Percentiles rank a stretch among this genome's conserved stretches.
Evolutionary conservation across 2,329 filamentous ascomycete genomes (phyloP).

Genomic region (Beauveria caledonica): DNA sequence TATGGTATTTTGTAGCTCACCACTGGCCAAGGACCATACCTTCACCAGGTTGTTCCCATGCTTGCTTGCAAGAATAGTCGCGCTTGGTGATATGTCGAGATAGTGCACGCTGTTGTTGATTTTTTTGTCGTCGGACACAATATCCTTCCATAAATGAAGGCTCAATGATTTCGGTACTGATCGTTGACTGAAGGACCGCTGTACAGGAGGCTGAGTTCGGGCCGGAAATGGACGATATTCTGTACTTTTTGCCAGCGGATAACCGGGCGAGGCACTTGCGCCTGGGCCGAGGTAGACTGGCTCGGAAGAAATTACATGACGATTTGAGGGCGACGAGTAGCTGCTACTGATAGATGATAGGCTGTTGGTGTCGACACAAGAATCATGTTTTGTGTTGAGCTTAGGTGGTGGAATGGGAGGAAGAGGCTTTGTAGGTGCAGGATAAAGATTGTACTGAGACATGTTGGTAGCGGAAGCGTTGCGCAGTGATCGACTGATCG

Average conservation of each 20-base stretch:
- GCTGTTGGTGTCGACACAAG: constrained; percentile 1
- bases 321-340: constrained; percentile 1
- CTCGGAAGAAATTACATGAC: background rate
- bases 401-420: constrained; percentile 7
- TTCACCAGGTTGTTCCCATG: constrained; percentile 67
- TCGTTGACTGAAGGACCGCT: constrained; percentile 1
- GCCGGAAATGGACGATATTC: background rate
- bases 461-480: background rate
- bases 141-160: constrained; percentile 15
- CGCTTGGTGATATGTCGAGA: constrained; percentile 27
- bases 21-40: constrained; percentile 78
- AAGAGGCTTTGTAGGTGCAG: constrained; percentile 9
- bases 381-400: background rate
- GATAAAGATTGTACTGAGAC: constrained; percentile 9
- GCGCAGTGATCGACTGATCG: background rate
- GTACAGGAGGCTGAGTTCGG: background rate
- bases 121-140: constrained; percentile 21
- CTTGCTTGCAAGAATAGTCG: constrained; percentile 27
- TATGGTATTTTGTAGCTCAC: constrained; percentile 54
- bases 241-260: background rate
- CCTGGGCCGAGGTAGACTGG: background rate
- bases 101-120: constrained; percentile 26
- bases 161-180: background rate
- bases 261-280: background rate
- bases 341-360: constrained; percentile 9